Evolutionary conservation across 164 flowering plant genomes (phyloP).

Genomic region (Platanus orientalis): DNA sequence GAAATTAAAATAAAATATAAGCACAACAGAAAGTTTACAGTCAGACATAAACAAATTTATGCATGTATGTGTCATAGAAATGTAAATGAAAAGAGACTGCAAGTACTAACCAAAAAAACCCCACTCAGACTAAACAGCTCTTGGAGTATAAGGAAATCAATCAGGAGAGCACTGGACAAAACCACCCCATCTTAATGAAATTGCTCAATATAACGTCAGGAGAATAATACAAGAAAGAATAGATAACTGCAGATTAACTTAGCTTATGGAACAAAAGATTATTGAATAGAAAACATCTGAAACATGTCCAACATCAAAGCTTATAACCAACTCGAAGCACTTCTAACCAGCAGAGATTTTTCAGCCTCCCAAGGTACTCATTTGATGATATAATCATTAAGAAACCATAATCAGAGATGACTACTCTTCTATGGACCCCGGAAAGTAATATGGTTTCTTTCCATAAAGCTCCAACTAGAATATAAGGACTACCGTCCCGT

Average conservation of each 20-base stretch:
- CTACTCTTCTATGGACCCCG: neutral
- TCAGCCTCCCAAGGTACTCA: conserved; percentile 11
- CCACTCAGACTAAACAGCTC: too few relatives aligned
- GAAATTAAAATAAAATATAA: too few relatives aligned
- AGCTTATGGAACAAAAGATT: conserved; percentile 10
- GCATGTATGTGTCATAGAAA: too few relatives aligned
- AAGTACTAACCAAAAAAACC: too few relatives aligned
- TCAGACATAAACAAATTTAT: too few relatives aligned
- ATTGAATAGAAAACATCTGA: conserved; percentile 5
- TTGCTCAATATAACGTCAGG: neutral
- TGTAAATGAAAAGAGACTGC: too few relatives aligned
- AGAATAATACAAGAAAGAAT: conserved; percentile 20
- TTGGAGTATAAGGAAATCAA: neutral
- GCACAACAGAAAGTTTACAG: too few relatives aligned
- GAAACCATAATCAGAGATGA: conserved; percentile 5
- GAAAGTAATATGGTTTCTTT: neutral
- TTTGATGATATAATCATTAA: neutral
- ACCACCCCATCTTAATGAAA: conserved; percentile 9
- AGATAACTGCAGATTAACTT: conserved; percentile 7
- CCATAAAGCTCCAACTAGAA: conserved; percentile 6
- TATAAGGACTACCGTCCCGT: conserved; percentile 49
- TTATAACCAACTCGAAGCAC: conserved; percentile 12
- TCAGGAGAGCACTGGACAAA: conserved; percentile 9
- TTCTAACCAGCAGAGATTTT: neutral
- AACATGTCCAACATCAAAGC: conserved; percentile 10